Evolutionary conservation across 2,329 filamentous ascomycete species (phyloP).

Genomic region (Drechslerella coelobrocha): DNA sequence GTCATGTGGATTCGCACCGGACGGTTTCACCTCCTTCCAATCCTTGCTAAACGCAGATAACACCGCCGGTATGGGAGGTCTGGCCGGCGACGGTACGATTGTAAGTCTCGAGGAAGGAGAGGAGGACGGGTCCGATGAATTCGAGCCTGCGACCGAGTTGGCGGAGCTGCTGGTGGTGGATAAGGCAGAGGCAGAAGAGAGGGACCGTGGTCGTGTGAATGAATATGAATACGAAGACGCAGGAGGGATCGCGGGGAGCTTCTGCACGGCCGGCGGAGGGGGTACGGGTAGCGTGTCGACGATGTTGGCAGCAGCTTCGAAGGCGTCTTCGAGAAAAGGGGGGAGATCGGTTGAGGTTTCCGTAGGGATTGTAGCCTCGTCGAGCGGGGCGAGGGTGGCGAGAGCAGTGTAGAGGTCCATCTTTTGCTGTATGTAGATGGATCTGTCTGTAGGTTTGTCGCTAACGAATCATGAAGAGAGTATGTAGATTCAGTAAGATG

Average conservation of each 20-base stretch:
- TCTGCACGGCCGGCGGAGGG: constrained; percentile 9
- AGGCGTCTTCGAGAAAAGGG: constrained; percentile 33
- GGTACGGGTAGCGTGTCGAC: constrained; percentile 44
- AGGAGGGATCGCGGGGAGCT: neutral
- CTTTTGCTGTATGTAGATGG: neutral
- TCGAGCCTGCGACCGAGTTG: no score
- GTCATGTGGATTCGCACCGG: constrained; percentile 74
- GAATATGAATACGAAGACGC: neutral
- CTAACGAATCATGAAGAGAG: neutral
- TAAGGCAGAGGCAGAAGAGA: neutral
- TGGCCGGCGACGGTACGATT: constrained; percentile 17
- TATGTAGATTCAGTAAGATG: no score
- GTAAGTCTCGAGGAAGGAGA: constrained; percentile 9
- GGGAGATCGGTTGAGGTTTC: constrained; percentile 18
- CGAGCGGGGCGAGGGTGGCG: constrained; percentile 33
- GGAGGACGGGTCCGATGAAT: constrained; percentile 1
- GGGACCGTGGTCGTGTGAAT: neutral
- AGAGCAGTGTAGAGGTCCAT: constrained; percentile 43
- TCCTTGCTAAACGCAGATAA: constrained; percentile 63
- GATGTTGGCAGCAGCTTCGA: constrained; percentile 32
- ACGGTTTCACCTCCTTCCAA: constrained; percentile 85
- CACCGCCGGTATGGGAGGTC: constrained; percentile 6
- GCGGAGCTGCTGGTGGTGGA: no score
- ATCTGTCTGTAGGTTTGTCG: neutral
- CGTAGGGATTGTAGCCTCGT: constrained; percentile 28